Conservation (phyloP, 78 protist genomes). For the Dictyostelium citrinum region DNA sequence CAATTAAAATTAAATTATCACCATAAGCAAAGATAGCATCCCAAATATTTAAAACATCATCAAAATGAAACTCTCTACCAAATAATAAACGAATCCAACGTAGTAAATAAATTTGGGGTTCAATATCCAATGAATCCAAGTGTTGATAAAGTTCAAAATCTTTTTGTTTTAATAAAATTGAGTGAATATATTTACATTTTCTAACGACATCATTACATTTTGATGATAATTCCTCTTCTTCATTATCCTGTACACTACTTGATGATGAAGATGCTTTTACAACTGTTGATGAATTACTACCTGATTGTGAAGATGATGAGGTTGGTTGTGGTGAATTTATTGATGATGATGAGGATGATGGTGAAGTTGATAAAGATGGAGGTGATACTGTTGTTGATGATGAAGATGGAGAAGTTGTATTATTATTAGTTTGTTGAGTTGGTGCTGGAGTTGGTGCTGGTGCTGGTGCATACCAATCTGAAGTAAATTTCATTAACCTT, state of each 20-base stretch:
- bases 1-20: conserved; percentile 51
- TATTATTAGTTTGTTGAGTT: background rate
- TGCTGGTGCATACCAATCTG: conserved; percentile 43
- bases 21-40: conserved; percentile 85
- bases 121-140: conserved; percentile 51
- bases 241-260: background rate
- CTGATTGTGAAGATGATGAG: background rate
- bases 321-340: background rate
- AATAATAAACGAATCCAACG: conserved; percentile 89
- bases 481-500: conserved; percentile 33
- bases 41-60: conserved; percentile 86
- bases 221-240: background rate
- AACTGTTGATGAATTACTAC: background rate
- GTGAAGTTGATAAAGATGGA: background rate
- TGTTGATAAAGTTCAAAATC: conserved; percentile 55
- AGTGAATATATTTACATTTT: conserved; percentile 69
- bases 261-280: background rate
- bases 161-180: conserved; percentile 19
- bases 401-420: background rate
- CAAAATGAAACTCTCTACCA: conserved; percentile 89
- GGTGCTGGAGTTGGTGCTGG: background rate
- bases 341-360: background rate
- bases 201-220: conserved; percentile 41
- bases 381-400: background rate
- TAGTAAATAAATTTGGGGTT: conserved; percentile 80